Base-by-base conservation (phyloP, 1,139 yeast genomes). In the Zhuliangozyma parablackwelliae region DNA sequence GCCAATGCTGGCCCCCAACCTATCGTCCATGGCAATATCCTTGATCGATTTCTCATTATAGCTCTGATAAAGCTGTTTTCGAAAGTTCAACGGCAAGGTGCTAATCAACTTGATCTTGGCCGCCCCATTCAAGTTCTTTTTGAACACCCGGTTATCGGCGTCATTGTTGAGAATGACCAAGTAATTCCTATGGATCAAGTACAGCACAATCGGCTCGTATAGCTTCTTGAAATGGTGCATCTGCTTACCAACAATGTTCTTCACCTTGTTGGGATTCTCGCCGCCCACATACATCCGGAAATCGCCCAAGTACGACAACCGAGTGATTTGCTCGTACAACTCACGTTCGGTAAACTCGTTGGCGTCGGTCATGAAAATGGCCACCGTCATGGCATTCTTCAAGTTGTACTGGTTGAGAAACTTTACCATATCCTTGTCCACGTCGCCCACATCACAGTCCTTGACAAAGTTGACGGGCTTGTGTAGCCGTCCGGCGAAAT, bases 401-500 rank as follows among this genome's bases (percentile, higher is more conserved):
- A 92, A 65, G 54, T 92, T 94, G 43, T 75, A 77, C 52, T 86
- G 92, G 51, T 87, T 84, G 49, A 85, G 71, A 40, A 80, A 73
- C 43, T 78, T 69, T 10, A 86, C 69, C 49, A 72, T 66, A 16
- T 16, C 16, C 16, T 16, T 16, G 16, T 16, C 16, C 16, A 4
- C 16, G 16, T 16, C 16, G 42, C 39, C 28, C 6, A 41, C 32
- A 29, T 51, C 56, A 5, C 80, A 78, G 20, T 46, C 46, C 39
- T 78, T 72, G 29, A 90, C 59, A 27, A 85, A 75, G 45, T 85
- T 82, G 9, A 92, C 95, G 0, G 99, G 99, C 54, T 92, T 92
- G 50, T 92, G 98, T 42, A 94, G 65, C 44, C 99, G 69, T 1
- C 99, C 99, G 0, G 97, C 95, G 28, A 92, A 57, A 51, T 92